Evolutionary conservation across 257 asterid species (phyloP).

Genomic region (Jaltomata sinuosa): DNA sequence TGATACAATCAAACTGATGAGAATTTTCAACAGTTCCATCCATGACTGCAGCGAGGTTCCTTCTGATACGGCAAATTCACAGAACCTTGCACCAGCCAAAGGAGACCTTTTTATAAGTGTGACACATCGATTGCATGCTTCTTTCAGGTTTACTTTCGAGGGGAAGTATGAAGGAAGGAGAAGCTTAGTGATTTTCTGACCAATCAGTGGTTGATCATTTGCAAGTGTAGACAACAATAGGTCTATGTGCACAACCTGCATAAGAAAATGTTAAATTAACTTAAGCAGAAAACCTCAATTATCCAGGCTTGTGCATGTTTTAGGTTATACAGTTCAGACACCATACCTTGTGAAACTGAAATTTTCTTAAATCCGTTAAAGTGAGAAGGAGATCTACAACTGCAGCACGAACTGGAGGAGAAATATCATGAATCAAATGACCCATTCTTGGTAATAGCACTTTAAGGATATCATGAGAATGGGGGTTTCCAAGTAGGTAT

Average conservation of each 20-base stretch:
- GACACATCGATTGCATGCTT: slow-evolving; percentile 82
- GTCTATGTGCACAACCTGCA: slow-evolving; percentile 73
- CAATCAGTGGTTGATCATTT: slow-evolving; percentile 66
- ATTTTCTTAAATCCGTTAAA: slow-evolving; percentile 52
- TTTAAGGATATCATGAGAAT: slow-evolving; percentile 92
- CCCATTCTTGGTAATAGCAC: slow-evolving; percentile 90
- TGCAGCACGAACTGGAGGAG: slow-evolving; percentile 65
- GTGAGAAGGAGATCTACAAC: slow-evolving; percentile 76
- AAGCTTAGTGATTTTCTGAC: slow-evolving; percentile 79
- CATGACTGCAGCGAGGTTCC: slow-evolving; percentile 64
- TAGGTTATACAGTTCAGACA: neutral
- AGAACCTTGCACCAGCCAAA: slow-evolving; percentile 81
- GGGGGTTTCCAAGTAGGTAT: slow-evolving; percentile 86
- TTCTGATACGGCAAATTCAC: slow-evolving; percentile 74
- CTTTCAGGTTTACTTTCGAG: slow-evolving; percentile 53
- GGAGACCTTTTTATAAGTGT: slow-evolving; percentile 81
- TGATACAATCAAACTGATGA: slow-evolving; percentile 45
- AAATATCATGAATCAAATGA: slow-evolving; percentile 52
- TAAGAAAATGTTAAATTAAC: slow-evolving; percentile 6
- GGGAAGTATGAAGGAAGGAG: slow-evolving; percentile 93
- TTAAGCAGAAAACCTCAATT: slow-evolving; percentile 5
- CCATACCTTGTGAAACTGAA: slow-evolving; percentile 84
- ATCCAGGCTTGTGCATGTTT: neutral
- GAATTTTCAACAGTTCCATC: slow-evolving; percentile 46
- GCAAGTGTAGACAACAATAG: slow-evolving; percentile 59